Conservation (phyloP, 2,329 filamentous ascomycete species). For the Celoporthe dispersa region DNA sequence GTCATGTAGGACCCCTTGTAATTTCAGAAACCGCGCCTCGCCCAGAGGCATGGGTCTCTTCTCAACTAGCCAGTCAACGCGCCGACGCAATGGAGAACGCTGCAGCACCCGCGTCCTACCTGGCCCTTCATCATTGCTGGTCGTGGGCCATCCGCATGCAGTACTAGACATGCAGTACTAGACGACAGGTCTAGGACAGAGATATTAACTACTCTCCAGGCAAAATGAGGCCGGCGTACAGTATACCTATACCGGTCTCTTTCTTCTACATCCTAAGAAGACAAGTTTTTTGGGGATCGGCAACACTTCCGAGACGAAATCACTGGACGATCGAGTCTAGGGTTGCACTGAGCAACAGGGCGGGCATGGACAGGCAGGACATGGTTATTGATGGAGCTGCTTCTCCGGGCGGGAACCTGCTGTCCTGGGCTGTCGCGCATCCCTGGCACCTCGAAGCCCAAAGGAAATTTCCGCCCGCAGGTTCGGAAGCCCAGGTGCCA, state of each 20-base stretch:
- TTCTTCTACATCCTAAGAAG: neutral
- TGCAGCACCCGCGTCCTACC: neutral
- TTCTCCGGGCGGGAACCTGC: constrained; percentile 16
- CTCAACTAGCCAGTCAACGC: neutral
- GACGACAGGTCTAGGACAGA: neutral
- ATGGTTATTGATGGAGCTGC: constrained; percentile 19
- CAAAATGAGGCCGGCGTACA: neutral
- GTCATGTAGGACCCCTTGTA: neutral
- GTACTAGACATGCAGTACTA: neutral
- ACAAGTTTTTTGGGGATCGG: constrained; percentile 1
- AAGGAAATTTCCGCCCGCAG: neutral
- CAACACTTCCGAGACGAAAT: constrained; percentile 4
- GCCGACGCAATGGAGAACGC: neutral
- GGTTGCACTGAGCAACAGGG: constrained; percentile 3
- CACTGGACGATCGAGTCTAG: neutral
- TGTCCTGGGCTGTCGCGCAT: neutral
- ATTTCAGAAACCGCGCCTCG: constrained; percentile 1
- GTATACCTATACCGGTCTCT: neutral
- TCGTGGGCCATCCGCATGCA: neutral
- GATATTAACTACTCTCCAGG: neutral
- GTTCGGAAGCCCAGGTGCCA: neutral
- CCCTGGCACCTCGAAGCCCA: neutral
- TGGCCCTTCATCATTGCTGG: neutral
- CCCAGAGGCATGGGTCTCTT: neutral
- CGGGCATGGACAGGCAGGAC: constrained; percentile 11